Conservation (phyloP, 768 basidiomycete species). For the Lactifluus subvellereus region DNA sequence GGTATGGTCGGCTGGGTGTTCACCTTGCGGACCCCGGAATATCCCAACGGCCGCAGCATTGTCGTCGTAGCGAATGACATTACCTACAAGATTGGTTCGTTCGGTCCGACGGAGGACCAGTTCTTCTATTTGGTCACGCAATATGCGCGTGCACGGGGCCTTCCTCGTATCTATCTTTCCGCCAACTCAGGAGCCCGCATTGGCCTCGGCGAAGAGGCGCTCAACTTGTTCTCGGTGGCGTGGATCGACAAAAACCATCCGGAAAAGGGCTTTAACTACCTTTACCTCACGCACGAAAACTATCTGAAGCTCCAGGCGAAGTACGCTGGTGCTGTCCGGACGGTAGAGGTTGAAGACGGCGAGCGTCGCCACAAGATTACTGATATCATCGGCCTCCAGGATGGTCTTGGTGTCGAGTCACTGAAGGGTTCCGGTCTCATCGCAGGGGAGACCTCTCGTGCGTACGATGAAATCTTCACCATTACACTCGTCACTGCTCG, state of each 20-base stretch:
- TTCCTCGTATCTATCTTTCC: constrained; percentile 95
- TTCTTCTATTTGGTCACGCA: constrained; percentile 95
- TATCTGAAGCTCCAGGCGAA: constrained; percentile 86
- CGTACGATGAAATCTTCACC: constrained; percentile 99
- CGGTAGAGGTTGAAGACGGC: constrained; percentile 76
- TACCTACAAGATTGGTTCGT: constrained; percentile 97
- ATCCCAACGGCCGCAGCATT: constrained; percentile 76
- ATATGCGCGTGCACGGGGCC: constrained; percentile 80
- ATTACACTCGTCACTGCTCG: constrained; percentile 98
- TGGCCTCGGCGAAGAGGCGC: constrained; percentile 88
- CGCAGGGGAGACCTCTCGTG: constrained; percentile 95
- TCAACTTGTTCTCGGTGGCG: constrained; percentile 82
- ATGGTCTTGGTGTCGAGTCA: constrained; percentile 95
- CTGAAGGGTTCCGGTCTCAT: constrained; percentile 96
- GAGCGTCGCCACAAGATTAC: constrained; percentile 92
- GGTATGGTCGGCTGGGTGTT: constrained; percentile 99
- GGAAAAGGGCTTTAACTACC: constrained; percentile 93
- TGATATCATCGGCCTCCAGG: constrained; percentile 93
- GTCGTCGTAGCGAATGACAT: constrained; percentile 97
- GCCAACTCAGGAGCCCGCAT: constrained; percentile 98
- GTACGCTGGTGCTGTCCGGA: constrained; percentile 69
- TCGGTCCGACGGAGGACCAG: constrained; percentile 91
- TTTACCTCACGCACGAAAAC: constrained; percentile 93
- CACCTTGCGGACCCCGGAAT: constrained; percentile 88
- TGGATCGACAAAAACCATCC: constrained; percentile 81